Base-by-base conservation (phyloP, 768 basidiomycete genomes). In the Trametes punicea region DNA sequence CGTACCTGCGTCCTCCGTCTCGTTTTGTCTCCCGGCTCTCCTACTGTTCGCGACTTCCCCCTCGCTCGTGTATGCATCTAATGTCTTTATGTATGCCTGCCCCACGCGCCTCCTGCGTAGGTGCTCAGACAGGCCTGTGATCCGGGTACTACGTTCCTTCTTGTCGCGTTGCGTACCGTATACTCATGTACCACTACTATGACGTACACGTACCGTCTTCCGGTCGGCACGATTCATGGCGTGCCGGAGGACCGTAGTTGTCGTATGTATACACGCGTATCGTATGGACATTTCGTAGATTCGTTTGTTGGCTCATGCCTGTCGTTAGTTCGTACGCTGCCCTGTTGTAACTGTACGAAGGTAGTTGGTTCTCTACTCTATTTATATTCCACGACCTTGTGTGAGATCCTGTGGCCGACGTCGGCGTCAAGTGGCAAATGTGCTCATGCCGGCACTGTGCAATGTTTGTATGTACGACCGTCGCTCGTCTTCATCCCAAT, bases 221-320 rank as follows among this genome's bases (percentile, higher is more conserved):
- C 30, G 13, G 15, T 15, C 5, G n/a, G 34, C 34, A 36, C n/a
- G 34, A n/a, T n/a, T n/a, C 36, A 20, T 25, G 15, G 16, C 36
- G 21, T 21, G 13, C 13, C 21, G 47, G 47, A 46, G 42, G 42
- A 39, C 30, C 38, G 34, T 30, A 46, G 44, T 40, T 30, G 56
- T 52, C 45, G 56, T 52, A 45, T 51, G 49, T 50, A 51, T 57
- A 51, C 50, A 46, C 56, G 42, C 45, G 48, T 51, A 51, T 29
- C 42, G 56, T 57, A 57, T 45, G 56, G 56, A 57, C 56, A 44
- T 13, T 39, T 26, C 29, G 18, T 57, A 57, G 56, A 57, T 25
- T 42, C 39, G 8, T 23, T 38, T 57, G 41, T 13, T 21, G 6
- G 23, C 21, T 25, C 42, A 21, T 21, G 11, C 23, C 8, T 25